A percentile compares a stretch with the other conserved stretches of the same genome.
Conservation (phyloP, 1,139 yeast species). For the Candida labiduridarum region DNA sequence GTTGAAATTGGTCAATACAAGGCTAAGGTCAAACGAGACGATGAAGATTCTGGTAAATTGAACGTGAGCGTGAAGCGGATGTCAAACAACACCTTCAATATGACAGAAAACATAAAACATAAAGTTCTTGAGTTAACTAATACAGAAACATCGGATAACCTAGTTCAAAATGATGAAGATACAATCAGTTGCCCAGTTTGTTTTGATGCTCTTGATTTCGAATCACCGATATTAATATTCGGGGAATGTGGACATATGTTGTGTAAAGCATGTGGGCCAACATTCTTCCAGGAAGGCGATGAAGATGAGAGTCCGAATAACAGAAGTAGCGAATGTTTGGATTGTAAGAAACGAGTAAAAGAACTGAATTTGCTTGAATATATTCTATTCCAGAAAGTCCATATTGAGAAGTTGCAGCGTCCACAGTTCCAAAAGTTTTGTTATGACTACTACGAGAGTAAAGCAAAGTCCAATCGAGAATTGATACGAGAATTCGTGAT, state of each 20-base stretch:
- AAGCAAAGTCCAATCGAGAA: conserved; percentile 16
- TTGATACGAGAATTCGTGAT: conserved; percentile 30
- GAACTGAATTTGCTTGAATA: conserved; percentile 51
- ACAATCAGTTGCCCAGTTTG: conserved; percentile 68
- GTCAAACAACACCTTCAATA: conserved; percentile 16
- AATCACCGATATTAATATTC: conserved; percentile 42
- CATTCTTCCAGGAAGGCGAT: conserved; percentile 47
- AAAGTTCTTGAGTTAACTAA: conserved; percentile 7
- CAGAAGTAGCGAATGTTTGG: conserved; percentile 53
- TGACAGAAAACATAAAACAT: conserved; percentile 3
- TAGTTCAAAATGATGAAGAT: conserved; percentile 16
- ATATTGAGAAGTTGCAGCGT: conserved; percentile 24
- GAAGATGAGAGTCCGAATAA: conserved; percentile 32
- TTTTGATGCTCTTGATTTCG: conserved; percentile 56
- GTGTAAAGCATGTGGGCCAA: conserved; percentile 62
- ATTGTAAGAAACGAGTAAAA: conserved; percentile 45
- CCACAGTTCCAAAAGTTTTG: conserved; percentile 13
- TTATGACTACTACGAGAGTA: conserved; percentile 11
- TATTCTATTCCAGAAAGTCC: conserved; percentile 52
- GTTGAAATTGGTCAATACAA: conserved; percentile 66
- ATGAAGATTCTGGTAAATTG: conserved; percentile 13
- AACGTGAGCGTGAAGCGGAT: conserved; percentile 26
- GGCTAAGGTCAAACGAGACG: conserved; percentile 23
- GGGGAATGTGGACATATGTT: conserved; percentile 71
- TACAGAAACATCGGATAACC: not conserved